Evolutionary conservation across 208 protist species (phyloP), one percentile per base, ranked within the genome.

Genomic region (Acanthamoeba divionensis): DNA sequence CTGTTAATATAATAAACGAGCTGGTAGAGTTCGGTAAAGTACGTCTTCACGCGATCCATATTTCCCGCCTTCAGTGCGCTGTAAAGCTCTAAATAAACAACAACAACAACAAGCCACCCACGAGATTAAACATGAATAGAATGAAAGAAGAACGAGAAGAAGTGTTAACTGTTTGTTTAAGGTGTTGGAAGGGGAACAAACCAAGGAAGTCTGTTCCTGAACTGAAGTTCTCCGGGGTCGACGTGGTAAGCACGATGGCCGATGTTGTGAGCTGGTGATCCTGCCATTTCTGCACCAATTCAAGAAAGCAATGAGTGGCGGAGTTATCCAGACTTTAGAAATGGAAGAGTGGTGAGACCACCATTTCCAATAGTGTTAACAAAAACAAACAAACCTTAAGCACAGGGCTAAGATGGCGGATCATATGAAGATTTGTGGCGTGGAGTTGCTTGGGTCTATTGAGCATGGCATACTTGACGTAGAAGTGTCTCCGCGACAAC

Each of bases 1-100:
- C 29, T 36, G 48, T 50, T 82, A 33, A 82, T 82, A 50, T 82
- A 82, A 33, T 60, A 82, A 50, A 60, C 60, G 24, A 82, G 71
- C 71, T 82, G 71, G 6, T 82, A 82, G 21, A 82, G 71, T 18
- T 82, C 45, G 31, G 18, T 10, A 15, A 82, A 57, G 45, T 60
- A 82, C 9, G 71, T 82, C 48, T 60, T 82, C 9, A 31, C 29
- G 45, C 31, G 60, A 13, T 82, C 48, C 45, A 26, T n/a, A 31
- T 82, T 57, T n/a, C 71, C 71, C 24, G 12, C 33, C 24, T 31
- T 24, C 24, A 57, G 47, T 6, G 38, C 45, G 31, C 60, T 24
- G 9, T 45, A 33, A 9, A 82, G 38, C 24, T 50, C 71, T 79
- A n/a, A n/a, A 45, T 8, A 26, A 33, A 50, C 8, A 9, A 45